Conservation (phyloP, 768 basidiomycete genomes). For the Podaxis rugospora region DNA sequence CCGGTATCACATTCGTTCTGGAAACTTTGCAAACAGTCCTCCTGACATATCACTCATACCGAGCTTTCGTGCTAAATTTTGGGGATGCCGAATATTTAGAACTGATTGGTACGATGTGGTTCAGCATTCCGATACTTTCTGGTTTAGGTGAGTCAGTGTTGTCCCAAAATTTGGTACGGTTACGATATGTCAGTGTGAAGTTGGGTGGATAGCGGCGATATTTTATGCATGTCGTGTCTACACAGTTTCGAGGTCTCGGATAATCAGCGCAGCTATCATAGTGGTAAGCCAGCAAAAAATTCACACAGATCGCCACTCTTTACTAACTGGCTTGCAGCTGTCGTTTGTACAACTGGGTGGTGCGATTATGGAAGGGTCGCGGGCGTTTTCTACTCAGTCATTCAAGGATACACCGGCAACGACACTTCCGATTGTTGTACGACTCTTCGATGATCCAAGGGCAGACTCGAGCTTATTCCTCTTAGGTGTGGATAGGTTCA, state of each 20-base stretch:
- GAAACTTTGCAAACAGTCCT: not conserved
- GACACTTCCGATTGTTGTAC: not conserved
- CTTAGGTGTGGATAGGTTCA: not conserved
- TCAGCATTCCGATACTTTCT: not conserved
- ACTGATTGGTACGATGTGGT: constrained; percentile 1
- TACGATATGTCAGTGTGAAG: not conserved
- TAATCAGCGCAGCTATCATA: not conserved
- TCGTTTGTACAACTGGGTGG: not conserved
- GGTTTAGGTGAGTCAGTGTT: not conserved
- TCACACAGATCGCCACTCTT: not conserved
- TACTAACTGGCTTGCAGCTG: not conserved
- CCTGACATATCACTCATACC: not conserved
- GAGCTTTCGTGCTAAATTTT: not conserved
- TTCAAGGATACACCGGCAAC: not conserved
- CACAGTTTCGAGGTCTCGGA: not conserved
- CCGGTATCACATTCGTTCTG: not conserved
- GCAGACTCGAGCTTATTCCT: not conserved
- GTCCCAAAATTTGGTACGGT: not conserved
- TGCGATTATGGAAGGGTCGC: not conserved
- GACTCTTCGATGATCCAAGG: not conserved
- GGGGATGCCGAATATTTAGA: not conserved
- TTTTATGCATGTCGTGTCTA: constrained; percentile 6
- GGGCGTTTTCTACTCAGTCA: not conserved
- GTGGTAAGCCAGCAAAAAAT: not conserved
- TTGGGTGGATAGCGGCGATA: constrained; percentile 6